A percentile compares a stretch with the other conserved stretches of the same genome.
These are phyloP conservation scores for Mucor racemosus DNA, from an alignment of 371 early-diverging fungal genomes.

Conservation along the genomic window DNA sequence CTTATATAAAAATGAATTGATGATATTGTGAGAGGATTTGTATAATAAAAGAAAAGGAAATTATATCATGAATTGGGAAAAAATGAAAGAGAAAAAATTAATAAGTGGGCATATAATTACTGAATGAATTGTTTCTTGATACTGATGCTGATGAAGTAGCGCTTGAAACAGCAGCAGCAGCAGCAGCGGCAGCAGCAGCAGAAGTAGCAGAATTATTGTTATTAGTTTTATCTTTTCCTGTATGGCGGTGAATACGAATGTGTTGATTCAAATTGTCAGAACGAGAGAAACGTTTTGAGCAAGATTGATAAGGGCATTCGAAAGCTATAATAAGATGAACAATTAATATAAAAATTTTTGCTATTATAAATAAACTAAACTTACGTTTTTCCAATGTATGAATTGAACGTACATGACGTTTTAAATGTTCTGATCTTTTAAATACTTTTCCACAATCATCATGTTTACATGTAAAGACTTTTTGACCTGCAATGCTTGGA, in stretches of 20 bases:
- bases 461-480: slow-evolving; percentile 55
- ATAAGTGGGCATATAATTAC: slow-evolving; percentile 30
- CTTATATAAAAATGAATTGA: not conserved
- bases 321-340: slow-evolving; percentile 47
- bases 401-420: slow-evolving; percentile 75
- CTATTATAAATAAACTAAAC: slow-evolving; percentile 12
- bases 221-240: slow-evolving; percentile 31
- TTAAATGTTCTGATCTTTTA: slow-evolving; percentile 84
- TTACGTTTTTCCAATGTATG: slow-evolving; percentile 64
- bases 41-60: not conserved
- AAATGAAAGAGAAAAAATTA: slow-evolving; percentile 10
- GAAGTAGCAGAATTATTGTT: slow-evolving; percentile 14
- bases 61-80: not conserved
- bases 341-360: not conserved
- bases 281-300: slow-evolving; percentile 82
- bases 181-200: slow-evolving; percentile 6
- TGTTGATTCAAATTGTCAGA: slow-evolving; percentile 84
- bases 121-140: slow-evolving; percentile 13
- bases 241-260: slow-evolving; percentile 67
- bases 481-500: slow-evolving; percentile 48
- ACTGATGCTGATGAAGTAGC: not conserved
- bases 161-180: not conserved
- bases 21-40: not conserved
- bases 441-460: slow-evolving; percentile 77
- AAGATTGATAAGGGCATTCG: slow-evolving; percentile 70